Evolutionary conservation across 176 grass and related monocot genomes (phyloP).

Genomic region (Juncus effusus): DNA sequence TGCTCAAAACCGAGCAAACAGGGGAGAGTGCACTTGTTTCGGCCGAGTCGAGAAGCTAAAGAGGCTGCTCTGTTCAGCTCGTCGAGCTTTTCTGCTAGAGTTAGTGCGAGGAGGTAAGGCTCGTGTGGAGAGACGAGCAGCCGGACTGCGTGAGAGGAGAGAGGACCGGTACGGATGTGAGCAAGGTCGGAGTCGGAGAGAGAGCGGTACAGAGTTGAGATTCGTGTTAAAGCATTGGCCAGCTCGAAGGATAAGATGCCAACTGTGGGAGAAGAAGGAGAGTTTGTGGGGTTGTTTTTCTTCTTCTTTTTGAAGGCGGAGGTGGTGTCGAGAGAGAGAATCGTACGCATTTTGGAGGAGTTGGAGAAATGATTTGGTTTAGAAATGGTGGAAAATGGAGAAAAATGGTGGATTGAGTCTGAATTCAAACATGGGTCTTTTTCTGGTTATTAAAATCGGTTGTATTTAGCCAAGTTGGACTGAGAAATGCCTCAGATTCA

Average conservation of each 20-base stretch:
- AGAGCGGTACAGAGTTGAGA: slow-evolving; percentile 66
- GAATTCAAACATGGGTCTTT: slow-evolving; percentile 39
- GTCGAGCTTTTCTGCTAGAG: slow-evolving; percentile 87
- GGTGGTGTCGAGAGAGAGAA: slow-evolving; percentile 51
- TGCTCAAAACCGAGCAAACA: slow-evolving; percentile 78
- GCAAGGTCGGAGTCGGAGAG: slow-evolving; percentile 67
- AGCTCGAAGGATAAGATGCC: slow-evolving; percentile 90
- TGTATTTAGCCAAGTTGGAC: not conserved
- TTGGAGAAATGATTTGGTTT: not conserved
- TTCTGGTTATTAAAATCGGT: slow-evolving; percentile 6
- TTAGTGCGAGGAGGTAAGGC: slow-evolving; percentile 61
- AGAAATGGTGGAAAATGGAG: not conserved
- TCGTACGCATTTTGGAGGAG: slow-evolving; percentile 43
- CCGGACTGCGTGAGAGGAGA: slow-evolving; percentile 63
- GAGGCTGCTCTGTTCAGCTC: slow-evolving; percentile 74
- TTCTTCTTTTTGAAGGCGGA: slow-evolving; percentile 54
- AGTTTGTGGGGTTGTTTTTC: slow-evolving; percentile 5
- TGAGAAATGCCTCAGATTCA: not conserved
- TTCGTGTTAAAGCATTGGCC: slow-evolving; percentile 84
- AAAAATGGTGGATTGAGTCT: not conserved
- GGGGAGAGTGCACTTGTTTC: slow-evolving; percentile 50
- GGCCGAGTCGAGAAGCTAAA: slow-evolving; percentile 65
- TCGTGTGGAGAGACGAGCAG: slow-evolving; percentile 72
- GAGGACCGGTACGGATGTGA: slow-evolving; percentile 40
- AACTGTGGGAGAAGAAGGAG: slow-evolving; percentile 28